phyloP scores from a whole-genome alignment of 257 asterid genomes.

The Nyctanthes arbortristis region DNA sequence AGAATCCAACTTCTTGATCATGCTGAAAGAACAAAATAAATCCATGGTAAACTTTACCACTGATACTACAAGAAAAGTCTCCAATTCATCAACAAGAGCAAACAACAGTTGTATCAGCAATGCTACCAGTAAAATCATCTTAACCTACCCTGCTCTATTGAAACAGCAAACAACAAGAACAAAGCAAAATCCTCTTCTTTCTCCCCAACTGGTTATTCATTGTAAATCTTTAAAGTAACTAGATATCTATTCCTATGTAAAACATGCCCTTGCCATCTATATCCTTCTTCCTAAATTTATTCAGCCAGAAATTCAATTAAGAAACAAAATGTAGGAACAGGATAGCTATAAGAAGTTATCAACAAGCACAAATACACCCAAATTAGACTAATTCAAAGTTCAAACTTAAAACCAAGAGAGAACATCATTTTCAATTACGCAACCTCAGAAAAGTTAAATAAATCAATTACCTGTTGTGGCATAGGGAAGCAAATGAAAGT shows the following conservation, averaged over 20 bases:
- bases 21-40: conserved; percentile 38
- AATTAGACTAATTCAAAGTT: conserved; percentile 12
- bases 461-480: conserved; percentile 47
- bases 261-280: background rate
- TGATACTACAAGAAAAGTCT: conserved; percentile 2
- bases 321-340: conserved; percentile 21
- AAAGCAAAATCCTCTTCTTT: too few relatives aligned
- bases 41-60: background rate
- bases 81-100: conserved; percentile 10
- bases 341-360: conserved; percentile 26
- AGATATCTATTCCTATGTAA: too few relatives aligned
- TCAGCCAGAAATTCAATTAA: background rate
- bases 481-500: conserved; percentile 37
- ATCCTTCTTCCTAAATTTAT: background rate
- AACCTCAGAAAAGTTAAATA: conserved; percentile 7
- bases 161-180: too few relatives aligned
- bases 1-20: conserved; percentile 70
- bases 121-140: too few relatives aligned
- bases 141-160: too few relatives aligned
- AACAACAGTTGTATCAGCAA: too few relatives aligned
- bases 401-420: conserved; percentile 7
- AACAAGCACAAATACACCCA: conserved; percentile 9
- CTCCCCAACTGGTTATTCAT: too few relatives aligned
- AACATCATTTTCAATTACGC: background rate
- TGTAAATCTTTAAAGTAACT: too few relatives aligned